These are phyloP conservation scores for Bremia lactucae DNA, from an alignment of 352 stramenopile genomes.

Conservation along the genomic window DNA sequence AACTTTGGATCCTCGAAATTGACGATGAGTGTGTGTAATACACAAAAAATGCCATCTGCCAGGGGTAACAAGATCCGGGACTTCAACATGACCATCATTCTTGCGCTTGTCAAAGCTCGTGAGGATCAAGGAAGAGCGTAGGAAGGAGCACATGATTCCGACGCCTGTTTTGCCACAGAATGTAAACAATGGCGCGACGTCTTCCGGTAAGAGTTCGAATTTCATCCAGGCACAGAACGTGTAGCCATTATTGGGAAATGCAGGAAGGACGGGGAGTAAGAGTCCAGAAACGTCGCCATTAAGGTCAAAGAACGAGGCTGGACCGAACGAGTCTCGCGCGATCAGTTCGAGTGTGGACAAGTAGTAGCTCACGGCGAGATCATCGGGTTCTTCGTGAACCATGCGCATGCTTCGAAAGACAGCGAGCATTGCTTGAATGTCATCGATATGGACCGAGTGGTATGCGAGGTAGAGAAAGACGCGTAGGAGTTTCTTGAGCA, in stretches of 20 bases:
- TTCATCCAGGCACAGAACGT: slow-evolving; percentile 82
- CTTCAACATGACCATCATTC: slow-evolving; percentile 72
- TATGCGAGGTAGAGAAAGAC: slow-evolving; percentile 72
- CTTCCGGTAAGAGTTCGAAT: slow-evolving; percentile 62
- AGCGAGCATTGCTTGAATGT: slow-evolving; percentile 72
- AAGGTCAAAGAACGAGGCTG: slow-evolving; percentile 75
- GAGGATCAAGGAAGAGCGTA: slow-evolving; percentile 64
- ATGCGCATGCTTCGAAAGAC: slow-evolving; percentile 67
- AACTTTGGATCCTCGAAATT: slow-evolving; percentile 74
- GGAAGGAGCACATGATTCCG: slow-evolving; percentile 68
- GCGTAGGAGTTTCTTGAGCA: slow-evolving; percentile 70
- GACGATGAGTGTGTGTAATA: slow-evolving; percentile 77
- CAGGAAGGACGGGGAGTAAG: slow-evolving; percentile 51
- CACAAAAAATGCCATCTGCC: slow-evolving; percentile 72
- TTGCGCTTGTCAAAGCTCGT: slow-evolving; percentile 81
- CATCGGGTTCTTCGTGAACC: slow-evolving; percentile 54
- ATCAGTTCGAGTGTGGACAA: slow-evolving; percentile 81
- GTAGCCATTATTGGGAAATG: slow-evolving; percentile 73
- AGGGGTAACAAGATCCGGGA: slow-evolving; percentile 54
- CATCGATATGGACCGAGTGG: slow-evolving; percentile 65
- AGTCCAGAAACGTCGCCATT: slow-evolving; percentile 70
- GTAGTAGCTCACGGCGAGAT: slow-evolving; percentile 66
- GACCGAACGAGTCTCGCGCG: slow-evolving; percentile 67
- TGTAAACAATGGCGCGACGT: slow-evolving; percentile 62
- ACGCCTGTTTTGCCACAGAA: slow-evolving; percentile 74